These are phyloP conservation scores for Ceratocystis smalleyi DNA, from an alignment of 2,329 filamentous ascomycete species.

Conservation along the genomic window DNA sequence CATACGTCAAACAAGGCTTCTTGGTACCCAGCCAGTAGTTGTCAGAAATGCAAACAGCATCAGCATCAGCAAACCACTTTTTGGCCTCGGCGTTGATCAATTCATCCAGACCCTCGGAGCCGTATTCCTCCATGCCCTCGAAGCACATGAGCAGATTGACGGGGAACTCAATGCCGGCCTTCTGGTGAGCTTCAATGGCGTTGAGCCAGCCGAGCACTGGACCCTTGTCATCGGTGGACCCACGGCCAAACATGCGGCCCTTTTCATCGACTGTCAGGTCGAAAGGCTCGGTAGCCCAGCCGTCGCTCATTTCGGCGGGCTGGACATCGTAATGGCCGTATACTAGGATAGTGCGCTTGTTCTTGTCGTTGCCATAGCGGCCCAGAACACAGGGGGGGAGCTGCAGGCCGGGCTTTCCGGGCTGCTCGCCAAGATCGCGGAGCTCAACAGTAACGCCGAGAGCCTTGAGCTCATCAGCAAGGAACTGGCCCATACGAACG, in stretches of 20 bases:
- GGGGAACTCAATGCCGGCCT: constrained; percentile 83
- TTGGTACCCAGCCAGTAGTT: constrained; percentile 99
- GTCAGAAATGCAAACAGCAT: constrained; percentile 95
- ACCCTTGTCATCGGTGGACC: constrained; percentile 94
- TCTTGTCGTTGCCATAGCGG: constrained; percentile 80
- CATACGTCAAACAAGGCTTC: constrained; percentile 96
- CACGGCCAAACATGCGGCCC: constrained; percentile 89
- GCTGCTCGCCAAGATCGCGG: constrained; percentile 78
- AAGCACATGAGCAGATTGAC: constrained; percentile 99
- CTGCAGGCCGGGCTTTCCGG: constrained; percentile 74
- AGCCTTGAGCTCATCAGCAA: constrained; percentile 64
- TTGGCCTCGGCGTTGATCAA: constrained; percentile 84
- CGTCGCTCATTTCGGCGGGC: constrained; percentile 80
- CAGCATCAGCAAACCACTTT: constrained; percentile 86
- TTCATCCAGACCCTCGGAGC: constrained; percentile 88
- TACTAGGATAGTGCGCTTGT: constrained; percentile 86
- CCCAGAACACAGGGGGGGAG: constrained; percentile 86
- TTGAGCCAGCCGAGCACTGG: constrained; percentile 96
- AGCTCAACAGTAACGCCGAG: constrained; percentile 81
- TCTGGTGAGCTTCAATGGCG: constrained; percentile 93
- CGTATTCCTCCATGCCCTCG: constrained; percentile 99
- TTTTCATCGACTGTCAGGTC: constrained; percentile 74
- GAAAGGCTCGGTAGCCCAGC: constrained; percentile 93
- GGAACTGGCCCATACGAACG: constrained; percentile 87
- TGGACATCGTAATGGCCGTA: constrained; percentile 99